Evolutionary conservation across 352 stramenopile genomes (phyloP).

Genomic region (Pythium utonaiense): DNA sequence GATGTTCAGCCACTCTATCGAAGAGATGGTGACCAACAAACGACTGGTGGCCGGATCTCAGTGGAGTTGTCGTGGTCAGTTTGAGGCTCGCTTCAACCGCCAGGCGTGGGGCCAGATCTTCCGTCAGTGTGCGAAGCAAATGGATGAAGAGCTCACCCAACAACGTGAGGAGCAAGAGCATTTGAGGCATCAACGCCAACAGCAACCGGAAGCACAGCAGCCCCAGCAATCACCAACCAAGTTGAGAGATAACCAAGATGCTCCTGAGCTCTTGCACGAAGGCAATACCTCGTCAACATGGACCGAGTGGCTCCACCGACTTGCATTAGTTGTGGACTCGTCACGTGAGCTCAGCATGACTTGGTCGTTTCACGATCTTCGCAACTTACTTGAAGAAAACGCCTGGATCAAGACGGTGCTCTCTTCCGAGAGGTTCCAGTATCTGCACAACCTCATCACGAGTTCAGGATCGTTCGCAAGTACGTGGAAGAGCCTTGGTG

Average conservation of each 20-base stretch:
- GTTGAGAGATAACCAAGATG: background rate
- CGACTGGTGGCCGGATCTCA: constrained; percentile 44
- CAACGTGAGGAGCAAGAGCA: constrained; percentile 35
- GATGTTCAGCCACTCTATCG: constrained; percentile 49
- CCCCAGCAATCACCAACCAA: constrained; percentile 2
- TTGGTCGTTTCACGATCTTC: constrained; percentile 34
- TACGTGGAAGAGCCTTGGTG: constrained; percentile 43
- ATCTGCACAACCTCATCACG: constrained; percentile 29
- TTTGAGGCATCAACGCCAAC: constrained; percentile 26
- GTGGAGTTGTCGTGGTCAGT: constrained; percentile 45
- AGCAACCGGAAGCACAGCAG: constrained; percentile 17
- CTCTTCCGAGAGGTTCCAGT: constrained; percentile 22
- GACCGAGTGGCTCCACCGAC: constrained; percentile 20
- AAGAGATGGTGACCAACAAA: constrained; percentile 63
- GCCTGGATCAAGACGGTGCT: constrained; percentile 38
- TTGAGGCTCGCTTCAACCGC: constrained; percentile 54
- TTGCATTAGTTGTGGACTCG: constrained; percentile 28
- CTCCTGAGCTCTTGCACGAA: background rate
- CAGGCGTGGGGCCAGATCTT: constrained; percentile 53
- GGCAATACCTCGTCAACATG: background rate
- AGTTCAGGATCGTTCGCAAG: constrained; percentile 36
- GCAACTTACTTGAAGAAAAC: constrained; percentile 36
- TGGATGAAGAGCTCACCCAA: constrained; percentile 31
- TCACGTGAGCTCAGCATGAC: constrained; percentile 44
- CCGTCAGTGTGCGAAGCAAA: constrained; percentile 38